These are phyloP conservation scores for Eucalyptus cladocalyx DNA, from an alignment of 345 rosid species.

Conservation along the genomic window DNA sequence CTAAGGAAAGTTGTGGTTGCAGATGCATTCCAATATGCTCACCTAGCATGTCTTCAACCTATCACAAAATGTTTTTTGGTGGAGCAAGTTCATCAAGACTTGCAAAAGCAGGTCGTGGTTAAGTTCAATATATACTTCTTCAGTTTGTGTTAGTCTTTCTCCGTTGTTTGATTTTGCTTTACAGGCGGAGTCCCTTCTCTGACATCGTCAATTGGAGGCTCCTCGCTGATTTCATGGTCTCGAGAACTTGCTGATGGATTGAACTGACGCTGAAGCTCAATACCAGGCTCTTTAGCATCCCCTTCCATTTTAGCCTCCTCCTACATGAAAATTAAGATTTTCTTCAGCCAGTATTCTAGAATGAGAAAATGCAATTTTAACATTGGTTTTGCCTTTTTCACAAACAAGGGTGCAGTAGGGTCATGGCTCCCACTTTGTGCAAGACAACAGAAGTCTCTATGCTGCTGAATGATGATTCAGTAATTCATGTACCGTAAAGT, in stretches of 20 bases:
- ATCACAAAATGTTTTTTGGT: neutral
- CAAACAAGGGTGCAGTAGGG: too few relatives aligned
- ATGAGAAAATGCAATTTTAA: neutral
- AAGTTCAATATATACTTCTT: neutral
- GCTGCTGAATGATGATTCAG: neutral
- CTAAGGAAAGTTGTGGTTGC: too few relatives aligned
- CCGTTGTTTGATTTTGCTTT: too few relatives aligned
- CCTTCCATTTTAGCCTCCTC: neutral
- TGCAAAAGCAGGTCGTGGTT: fast-evolving
- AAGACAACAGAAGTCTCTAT: neutral
- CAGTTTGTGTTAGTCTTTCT: neutral
- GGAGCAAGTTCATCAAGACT: neutral
- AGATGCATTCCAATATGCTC: too few relatives aligned
- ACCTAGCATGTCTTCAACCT: neutral
- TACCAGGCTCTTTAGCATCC: neutral
- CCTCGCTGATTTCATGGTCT: too few relatives aligned
- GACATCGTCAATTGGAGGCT: too few relatives aligned
- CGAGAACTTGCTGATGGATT: too few relatives aligned
- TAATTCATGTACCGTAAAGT: neutral
- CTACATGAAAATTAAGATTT: too few relatives aligned
- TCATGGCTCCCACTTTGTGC: fast-evolving
- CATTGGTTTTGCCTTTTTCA: too few relatives aligned
- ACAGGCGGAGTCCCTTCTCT: too few relatives aligned
- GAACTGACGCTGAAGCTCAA: neutral
- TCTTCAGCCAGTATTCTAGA: too few relatives aligned